A percentile compares a stretch with the other conserved stretches of the same genome.
phyloP scores from a whole-genome alignment of 1,284 basidiomycete species.

The Schizophyllum commune region DNA sequence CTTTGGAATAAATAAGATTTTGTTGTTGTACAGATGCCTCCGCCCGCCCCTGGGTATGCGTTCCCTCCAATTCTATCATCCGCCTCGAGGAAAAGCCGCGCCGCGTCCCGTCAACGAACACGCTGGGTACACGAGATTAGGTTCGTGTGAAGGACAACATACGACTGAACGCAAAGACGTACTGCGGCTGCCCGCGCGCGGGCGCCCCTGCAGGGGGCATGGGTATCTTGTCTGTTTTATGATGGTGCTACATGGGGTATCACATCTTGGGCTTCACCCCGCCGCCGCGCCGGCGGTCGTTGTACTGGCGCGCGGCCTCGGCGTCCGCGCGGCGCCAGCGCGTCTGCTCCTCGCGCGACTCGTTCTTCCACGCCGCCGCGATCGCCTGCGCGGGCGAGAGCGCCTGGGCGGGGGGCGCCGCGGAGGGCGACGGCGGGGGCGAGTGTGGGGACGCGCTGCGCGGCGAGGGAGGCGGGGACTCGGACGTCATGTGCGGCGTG shows the following conservation, averaged over 20 bases:
- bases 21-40: conserved; percentile 8
- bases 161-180: not conserved
- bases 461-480: conserved; percentile 28
- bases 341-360: conserved; percentile 47
- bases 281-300: conserved; percentile 21
- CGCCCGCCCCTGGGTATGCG: not conserved
- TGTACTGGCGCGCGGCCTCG: conserved; percentile 33
- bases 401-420: conserved; percentile 17
- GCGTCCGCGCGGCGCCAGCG: conserved; percentile 50
- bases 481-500: conserved; percentile 28
- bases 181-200: conserved; percentile 3
- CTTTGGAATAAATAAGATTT: conserved; percentile 11
- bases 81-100: not conserved
- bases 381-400: conserved; percentile 53
- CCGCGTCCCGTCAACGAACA: not conserved
- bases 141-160: not conserved
- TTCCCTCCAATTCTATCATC: not conserved
- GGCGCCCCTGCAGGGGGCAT: not conserved
- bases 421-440: conserved; percentile 28
- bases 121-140: not conserved
- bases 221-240: conserved; percentile 1
- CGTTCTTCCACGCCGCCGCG: conserved; percentile 56
- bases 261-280: conserved; percentile 40
- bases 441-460: conserved; percentile 15
- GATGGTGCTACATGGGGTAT: conserved; percentile 7